phyloP scores from a whole-genome alignment of 352 stramenopile species.

The Pythium scleroteichum region DNA sequence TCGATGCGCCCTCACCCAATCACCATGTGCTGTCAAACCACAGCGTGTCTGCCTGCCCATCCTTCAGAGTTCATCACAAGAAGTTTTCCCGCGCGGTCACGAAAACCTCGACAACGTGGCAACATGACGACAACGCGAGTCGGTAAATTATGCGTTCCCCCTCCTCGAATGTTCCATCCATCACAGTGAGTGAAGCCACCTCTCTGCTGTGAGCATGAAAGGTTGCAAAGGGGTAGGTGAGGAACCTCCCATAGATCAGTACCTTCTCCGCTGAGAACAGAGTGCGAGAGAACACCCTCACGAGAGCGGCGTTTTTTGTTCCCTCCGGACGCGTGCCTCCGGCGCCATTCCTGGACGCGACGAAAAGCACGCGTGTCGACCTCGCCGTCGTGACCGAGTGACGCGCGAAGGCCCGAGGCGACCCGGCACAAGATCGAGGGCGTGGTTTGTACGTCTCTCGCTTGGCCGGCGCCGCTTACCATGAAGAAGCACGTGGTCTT shows the following conservation, averaged over 20 bases:
- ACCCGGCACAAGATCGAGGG: conserved; percentile 22
- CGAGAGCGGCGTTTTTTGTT: conserved; percentile 7
- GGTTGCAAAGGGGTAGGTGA: conserved; percentile 27
- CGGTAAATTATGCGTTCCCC: conserved; percentile 2
- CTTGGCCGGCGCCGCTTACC: conserved; percentile 7
- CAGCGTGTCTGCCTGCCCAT: too few species aligned
- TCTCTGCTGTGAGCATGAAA: conserved; percentile 22
- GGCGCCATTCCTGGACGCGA: neutral
- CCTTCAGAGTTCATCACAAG: too few species aligned
- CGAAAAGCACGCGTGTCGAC: neutral
- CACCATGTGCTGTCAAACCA: too few species aligned
- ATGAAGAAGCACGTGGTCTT: conserved; percentile 57
- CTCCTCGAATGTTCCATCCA: neutral
- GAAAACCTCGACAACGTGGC: neutral
- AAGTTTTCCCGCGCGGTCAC: too few species aligned
- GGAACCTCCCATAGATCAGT: neutral
- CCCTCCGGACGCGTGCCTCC: conserved; percentile 1
- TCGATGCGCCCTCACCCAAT: too few species aligned
- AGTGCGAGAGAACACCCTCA: neutral
- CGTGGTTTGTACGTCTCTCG: conserved; percentile 32
- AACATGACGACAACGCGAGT: neutral
- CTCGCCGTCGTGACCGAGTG: conserved; percentile 3
- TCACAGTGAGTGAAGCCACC: conserved; percentile 6
- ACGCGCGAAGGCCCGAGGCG: neutral
- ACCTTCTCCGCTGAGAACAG: neutral